Percentiles rank a stretch among this genome's conserved stretches.
These are phyloP conservation scores for Panaeolus papilionaceus DNA, from an alignment of 768 basidiomycete genomes.

Conservation along the genomic window DNA sequence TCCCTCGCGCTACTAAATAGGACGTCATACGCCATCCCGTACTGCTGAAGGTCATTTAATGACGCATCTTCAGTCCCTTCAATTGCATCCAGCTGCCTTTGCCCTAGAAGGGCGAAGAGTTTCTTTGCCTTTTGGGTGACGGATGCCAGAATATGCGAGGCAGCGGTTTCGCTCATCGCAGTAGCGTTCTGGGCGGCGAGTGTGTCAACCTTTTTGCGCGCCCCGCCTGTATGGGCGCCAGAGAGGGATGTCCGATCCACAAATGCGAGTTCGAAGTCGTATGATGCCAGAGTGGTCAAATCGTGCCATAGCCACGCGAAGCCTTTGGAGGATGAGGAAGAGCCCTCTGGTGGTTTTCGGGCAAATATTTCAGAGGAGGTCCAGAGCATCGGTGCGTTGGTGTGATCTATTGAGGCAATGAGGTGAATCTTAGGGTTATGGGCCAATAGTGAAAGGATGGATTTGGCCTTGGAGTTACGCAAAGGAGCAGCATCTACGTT, in stretches of 20 bases:
- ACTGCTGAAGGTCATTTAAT: slow-evolving; percentile 52
- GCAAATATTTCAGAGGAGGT: slow-evolving; percentile 68
- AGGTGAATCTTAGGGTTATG: slow-evolving; percentile 80
- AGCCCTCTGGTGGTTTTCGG: slow-evolving; percentile 47
- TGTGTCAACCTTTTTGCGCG: slow-evolving; percentile 40
- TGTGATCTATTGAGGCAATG: slow-evolving; percentile 85
- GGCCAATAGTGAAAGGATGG: slow-evolving; percentile 75
- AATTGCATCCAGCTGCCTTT: slow-evolving; percentile 69
- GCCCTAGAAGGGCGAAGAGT: slow-evolving; percentile 76
- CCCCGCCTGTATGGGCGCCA: slow-evolving; percentile 53
- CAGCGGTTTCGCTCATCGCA: slow-evolving; percentile 75
- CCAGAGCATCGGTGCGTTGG: slow-evolving; percentile 87
- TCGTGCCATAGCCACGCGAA: slow-evolving; percentile 91
- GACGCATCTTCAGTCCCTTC: slow-evolving; percentile 43
- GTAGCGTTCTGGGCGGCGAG: slow-evolving; percentile 40
- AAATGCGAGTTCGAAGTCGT: slow-evolving; percentile 77
- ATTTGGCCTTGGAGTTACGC: slow-evolving; percentile 65
- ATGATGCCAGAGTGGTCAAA: slow-evolving; percentile 82
- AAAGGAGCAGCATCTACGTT: slow-evolving; percentile 84
- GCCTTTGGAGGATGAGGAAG: slow-evolving; percentile 45
- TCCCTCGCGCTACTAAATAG: slow-evolving; percentile 79
- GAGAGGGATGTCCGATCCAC: slow-evolving; percentile 69
- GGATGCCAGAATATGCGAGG: slow-evolving; percentile 82
- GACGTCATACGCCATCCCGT: slow-evolving; percentile 67
- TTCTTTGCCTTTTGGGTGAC: slow-evolving; percentile 89